Evolutionary conservation across 495 filamentous ascomycete genomes (phyloP), one percentile per base, ranked within the genome.

Genomic region (Podospora pseudopauciseta): DNA sequence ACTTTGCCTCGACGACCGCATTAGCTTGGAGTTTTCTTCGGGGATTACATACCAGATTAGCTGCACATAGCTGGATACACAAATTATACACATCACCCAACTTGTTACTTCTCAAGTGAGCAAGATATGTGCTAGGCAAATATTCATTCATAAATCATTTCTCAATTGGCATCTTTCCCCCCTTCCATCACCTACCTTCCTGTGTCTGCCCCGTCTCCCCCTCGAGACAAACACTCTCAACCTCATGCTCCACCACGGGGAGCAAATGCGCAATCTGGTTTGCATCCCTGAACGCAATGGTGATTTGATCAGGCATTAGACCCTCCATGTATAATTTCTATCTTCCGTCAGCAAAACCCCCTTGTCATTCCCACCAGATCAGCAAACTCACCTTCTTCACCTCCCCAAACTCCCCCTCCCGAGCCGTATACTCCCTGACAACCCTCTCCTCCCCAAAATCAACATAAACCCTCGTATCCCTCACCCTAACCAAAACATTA

Each of bases 381-480:
- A 9, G 23, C 18, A 16, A 3, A 79, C 85, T 66, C 82, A 93
- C 91, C 86, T 87, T 83, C 81, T 89, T 88, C 2, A 96, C 88
- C 62, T 86, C 86, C 60, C 88, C 89, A 75, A 96, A 97, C 63
- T 80, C 84, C 63, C 88, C 87, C 80, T 99, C 95, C 75, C 87
- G 87, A 13, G 90, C 89, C 64, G 90, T 89, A 71, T 96, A 97
- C 81, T 99, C 94, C 67, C 95, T 84, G 9, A 95, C 90, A 19
- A 97, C 89, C 80, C 93, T 89, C 4, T 88, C 84, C n/a, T 80
- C 87, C 18, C 80, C 85, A 81, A 98, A 97, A 70, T 98, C 96
- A 11, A 98, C 86, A 78, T 94, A 99, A 7, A 98, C 83, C 67
- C 95, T 85, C 11, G 96, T 98, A 74, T 99, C 95, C 63, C 93